Conservation (phyloP, 352 stramenopile genomes). For the Achlya hypogyna region DNA sequence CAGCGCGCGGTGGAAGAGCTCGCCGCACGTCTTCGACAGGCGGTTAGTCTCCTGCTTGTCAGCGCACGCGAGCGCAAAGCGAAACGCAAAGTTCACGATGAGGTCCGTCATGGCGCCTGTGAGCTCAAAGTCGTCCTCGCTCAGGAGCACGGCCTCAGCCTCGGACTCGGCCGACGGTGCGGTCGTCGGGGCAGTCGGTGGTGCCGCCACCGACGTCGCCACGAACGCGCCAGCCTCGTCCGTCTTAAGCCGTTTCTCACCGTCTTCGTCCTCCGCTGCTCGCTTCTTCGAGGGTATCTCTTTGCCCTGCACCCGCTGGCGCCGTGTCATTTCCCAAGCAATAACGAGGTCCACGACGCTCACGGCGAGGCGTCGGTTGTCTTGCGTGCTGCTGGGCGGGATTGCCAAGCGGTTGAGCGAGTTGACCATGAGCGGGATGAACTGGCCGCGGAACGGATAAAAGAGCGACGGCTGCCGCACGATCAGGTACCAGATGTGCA, state of each 20-base stretch:
- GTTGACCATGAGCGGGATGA: slow-evolving; percentile 95
- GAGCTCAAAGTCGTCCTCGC: slow-evolving; percentile 83
- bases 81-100: slow-evolving; percentile 88
- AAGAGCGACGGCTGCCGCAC: slow-evolving; percentile 92
- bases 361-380: slow-evolving; percentile 90
- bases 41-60: slow-evolving; percentile 84
- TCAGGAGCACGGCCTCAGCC: slow-evolving; percentile 21
- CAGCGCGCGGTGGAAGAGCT: slow-evolving; percentile 82
- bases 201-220: background rate
- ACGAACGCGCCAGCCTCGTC: slow-evolving; percentile 17
- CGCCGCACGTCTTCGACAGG: slow-evolving; percentile 80
- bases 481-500: slow-evolving; percentile 97
- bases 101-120: slow-evolving; percentile 83
- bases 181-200: slow-evolving; percentile 20
- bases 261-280: background rate
- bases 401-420: slow-evolving; percentile 94
- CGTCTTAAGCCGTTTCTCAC: slow-evolving; percentile 29
- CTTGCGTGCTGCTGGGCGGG: slow-evolving; percentile 84
- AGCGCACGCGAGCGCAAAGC: slow-evolving; percentile 78
- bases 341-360: slow-evolving; percentile 95
- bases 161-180: slow-evolving; percentile 4
- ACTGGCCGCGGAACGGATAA: slow-evolving; percentile 84
- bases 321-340: slow-evolving; percentile 88
- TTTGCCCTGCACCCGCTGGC: slow-evolving; percentile 42
- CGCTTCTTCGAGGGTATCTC: slow-evolving; percentile 9